phyloP scores from a whole-genome alignment of 192 early-diverging fungal species.

The Thoreauomyces humboldtii region DNA sequence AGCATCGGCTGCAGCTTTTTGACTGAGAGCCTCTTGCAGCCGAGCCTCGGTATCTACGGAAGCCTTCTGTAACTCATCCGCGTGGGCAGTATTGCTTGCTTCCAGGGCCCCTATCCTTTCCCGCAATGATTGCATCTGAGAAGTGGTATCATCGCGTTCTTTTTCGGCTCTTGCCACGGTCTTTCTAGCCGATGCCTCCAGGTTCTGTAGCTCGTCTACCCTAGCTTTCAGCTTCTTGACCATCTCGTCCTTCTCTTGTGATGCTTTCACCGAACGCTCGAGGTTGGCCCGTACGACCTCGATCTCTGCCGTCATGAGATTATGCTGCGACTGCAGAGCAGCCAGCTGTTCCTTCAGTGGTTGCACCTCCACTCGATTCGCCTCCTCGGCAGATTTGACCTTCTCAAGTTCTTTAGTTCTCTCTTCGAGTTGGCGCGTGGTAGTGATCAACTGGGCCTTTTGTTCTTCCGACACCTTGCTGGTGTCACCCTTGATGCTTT shows the following conservation, averaged over 20 bases:
- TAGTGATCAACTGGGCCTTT: constrained; percentile 19
- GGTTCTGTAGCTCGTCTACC: constrained; percentile 37
- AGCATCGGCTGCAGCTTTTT: constrained; percentile 20
- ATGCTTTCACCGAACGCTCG: constrained; percentile 39
- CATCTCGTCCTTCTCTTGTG: constrained; percentile 47
- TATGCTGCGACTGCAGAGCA: constrained; percentile 26
- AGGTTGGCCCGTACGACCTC: constrained; percentile 40
- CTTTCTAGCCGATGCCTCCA: constrained; percentile 35
- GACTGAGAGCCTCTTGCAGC: constrained; percentile 4
- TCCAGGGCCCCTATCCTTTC: constrained; percentile 29
- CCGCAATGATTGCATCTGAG: constrained; percentile 17
- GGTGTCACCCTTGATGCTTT: constrained; percentile 25
- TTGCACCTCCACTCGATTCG: constrained; percentile 22
- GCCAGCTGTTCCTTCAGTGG: constrained; percentile 31
- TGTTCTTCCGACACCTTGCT: constrained; percentile 26
- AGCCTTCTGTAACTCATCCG: neutral
- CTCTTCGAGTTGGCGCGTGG: constrained; percentile 4
- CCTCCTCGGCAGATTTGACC: constrained; percentile 5
- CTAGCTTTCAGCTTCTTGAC: constrained; percentile 46
- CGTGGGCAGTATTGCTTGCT: constrained; percentile 14
- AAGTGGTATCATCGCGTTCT: constrained; percentile 37
- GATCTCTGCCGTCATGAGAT: constrained; percentile 35
- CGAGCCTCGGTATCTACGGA: constrained; percentile 8
- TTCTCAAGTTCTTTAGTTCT: constrained; percentile 15
- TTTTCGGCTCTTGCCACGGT: constrained; percentile 37